Conservation (phyloP, 345 rosid species). For the Camelina laxa region DNA sequence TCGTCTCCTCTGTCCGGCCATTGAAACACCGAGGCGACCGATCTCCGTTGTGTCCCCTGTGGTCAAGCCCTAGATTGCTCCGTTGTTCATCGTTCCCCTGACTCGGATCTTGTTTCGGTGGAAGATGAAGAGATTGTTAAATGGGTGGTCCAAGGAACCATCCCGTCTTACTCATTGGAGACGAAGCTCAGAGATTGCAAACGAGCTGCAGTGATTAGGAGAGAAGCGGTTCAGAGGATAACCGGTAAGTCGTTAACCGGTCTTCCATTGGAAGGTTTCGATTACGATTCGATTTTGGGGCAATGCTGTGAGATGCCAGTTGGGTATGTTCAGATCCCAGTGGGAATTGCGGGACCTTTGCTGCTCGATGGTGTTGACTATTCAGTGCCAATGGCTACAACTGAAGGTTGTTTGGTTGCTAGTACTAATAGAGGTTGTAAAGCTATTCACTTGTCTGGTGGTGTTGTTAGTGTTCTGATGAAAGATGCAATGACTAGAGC, state of each 20-base stretch:
- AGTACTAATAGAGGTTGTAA: conserved; percentile 65
- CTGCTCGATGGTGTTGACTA: conserved; percentile 53
- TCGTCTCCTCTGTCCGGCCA: no score
- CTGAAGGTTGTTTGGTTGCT: conserved; percentile 65
- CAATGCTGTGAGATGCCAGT: conserved; percentile 71
- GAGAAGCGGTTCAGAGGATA: conserved; percentile 52
- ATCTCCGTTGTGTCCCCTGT: no score
- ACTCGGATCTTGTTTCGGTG: conserved; percentile 26
- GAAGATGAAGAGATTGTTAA: conserved; percentile 50
- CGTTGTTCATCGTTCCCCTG: neutral
- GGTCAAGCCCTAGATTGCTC: conserved; percentile 56
- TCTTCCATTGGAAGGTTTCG: conserved; percentile 54
- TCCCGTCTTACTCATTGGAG: conserved; percentile 52
- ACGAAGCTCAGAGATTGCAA: conserved; percentile 52
- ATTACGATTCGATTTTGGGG: conserved; percentile 56
- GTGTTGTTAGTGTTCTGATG: conserved; percentile 45
- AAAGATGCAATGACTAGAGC: conserved; percentile 62
- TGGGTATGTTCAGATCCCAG: conserved; percentile 65
- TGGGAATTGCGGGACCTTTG: conserved; percentile 62
- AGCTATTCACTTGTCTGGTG: conserved; percentile 54
- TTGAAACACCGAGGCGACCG: no score
- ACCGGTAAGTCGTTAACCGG: conserved; percentile 52
- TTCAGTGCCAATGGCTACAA: conserved; percentile 61
- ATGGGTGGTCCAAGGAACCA: conserved; percentile 45
- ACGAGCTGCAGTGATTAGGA: conserved; percentile 49